Conservation (phyloP, 495 filamentous ascomycete species). For the Penicillium turbatum region DNA sequence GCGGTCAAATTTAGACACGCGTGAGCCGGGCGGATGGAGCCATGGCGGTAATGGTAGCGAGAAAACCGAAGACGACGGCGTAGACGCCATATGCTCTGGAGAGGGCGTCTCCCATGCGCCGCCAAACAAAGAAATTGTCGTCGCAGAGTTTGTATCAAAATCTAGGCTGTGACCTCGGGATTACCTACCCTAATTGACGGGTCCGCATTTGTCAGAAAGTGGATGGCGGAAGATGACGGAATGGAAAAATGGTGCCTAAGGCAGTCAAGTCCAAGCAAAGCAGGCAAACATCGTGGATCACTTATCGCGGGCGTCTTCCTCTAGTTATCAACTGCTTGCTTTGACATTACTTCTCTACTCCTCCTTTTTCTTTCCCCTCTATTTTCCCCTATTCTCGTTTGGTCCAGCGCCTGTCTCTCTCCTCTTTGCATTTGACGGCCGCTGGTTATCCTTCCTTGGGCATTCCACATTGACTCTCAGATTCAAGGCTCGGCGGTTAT, state of each 20-base stretch:
- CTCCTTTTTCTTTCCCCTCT: conserved; percentile 6
- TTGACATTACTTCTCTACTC: conserved; percentile 1
- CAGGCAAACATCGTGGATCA: conserved; percentile 21
- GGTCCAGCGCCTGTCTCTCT: not conserved
- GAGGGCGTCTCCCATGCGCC: conserved; percentile 12
- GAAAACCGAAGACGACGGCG: conserved; percentile 33
- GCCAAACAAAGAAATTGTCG: not conserved
- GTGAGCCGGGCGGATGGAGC: conserved; percentile 35
- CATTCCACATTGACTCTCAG: not conserved
- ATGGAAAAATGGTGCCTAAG: conserved; percentile 5
- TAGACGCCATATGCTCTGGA: conserved; percentile 32
- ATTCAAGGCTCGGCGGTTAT: conserved; percentile 21
- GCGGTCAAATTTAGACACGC: conserved; percentile 36
- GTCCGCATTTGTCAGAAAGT: conserved; percentile 12
- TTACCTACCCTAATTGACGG: not conserved
- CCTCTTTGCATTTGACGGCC: not conserved
- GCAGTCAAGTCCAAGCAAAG: conserved; percentile 11
- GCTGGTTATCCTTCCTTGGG: not conserved
- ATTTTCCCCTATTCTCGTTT: conserved; percentile 9
- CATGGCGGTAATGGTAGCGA: conserved; percentile 41
- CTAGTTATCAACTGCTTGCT: not conserved
- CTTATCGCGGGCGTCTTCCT: conserved; percentile 20
- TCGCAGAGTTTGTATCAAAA: not conserved
- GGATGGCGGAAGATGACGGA: conserved; percentile 3
- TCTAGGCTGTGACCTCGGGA: not conserved